These are phyloP conservation scores for Amoeboaphelidium protococcarum DNA, from an alignment of 371 early-diverging fungal genomes.

Conservation along the genomic window DNA sequence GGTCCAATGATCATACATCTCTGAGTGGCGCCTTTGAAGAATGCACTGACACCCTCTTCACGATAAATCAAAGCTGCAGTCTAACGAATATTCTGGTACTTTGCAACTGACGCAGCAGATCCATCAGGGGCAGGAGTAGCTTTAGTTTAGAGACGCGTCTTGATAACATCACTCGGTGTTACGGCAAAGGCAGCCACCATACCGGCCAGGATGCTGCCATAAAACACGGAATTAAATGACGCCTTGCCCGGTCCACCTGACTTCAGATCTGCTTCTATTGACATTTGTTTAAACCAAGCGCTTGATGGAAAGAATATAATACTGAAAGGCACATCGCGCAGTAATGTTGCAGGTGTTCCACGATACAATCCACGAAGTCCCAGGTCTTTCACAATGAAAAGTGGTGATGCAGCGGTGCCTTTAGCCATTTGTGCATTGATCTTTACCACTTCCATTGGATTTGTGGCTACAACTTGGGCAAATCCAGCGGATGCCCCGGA, in stretches of 20 bases:
- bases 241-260: conserved; percentile 4
- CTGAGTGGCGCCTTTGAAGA: neutral
- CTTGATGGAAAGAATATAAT: conserved; percentile 21
- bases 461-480: conserved; percentile 26
- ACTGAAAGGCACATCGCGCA: conserved; percentile 24
- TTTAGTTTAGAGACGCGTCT: neutral
- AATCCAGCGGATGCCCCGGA: conserved; percentile 22
- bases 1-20: neutral
- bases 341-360: conserved; percentile 18
- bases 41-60: neutral
- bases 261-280: neutral
- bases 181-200: conserved; percentile 18
- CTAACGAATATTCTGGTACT: neutral
- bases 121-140: neutral
- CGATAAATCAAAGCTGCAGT: neutral
- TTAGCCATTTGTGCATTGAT: conserved; percentile 12
- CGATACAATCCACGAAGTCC: conserved; percentile 21
- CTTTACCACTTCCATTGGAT: conserved; percentile 29
- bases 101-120: neutral
- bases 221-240: conserved; percentile 12
- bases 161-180: conserved; percentile 16
- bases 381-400: conserved; percentile 15
- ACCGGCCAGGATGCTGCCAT: conserved; percentile 16
- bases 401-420: conserved; percentile 5
- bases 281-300: conserved; percentile 11